Evolutionary conservation across 129 eudicot genomes (phyloP).

Genomic region (Artemisia argyi): DNA sequence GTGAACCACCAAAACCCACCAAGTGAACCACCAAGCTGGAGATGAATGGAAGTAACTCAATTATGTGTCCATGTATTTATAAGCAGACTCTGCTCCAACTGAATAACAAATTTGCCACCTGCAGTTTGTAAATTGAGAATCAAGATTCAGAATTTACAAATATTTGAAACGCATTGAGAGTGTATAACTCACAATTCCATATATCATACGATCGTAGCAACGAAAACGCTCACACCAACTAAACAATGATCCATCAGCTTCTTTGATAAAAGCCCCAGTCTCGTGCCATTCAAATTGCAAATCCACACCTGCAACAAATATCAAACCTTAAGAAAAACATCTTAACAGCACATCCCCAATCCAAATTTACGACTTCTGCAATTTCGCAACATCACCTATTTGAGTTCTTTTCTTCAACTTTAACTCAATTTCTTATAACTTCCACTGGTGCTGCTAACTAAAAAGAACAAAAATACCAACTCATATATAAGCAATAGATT

Average conservation of each 20-base stretch:
- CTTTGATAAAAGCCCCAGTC: constrained; percentile 68
- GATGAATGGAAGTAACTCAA: too few species aligned
- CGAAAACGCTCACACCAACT: constrained; percentile 91
- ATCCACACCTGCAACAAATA: constrained; percentile 74
- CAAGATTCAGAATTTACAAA: too few species aligned
- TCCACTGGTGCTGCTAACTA: constrained; percentile 89
- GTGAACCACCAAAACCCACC: too few species aligned
- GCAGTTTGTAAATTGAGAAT: too few species aligned
- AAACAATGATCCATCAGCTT: constrained; percentile 89
- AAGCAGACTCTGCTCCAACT: too few species aligned
- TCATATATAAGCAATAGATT: constrained; percentile 1
- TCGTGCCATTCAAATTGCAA: constrained; percentile 87
- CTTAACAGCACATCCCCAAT: background rate
- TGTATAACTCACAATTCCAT: constrained; percentile 65
- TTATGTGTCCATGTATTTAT: too few species aligned
- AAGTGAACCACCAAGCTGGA: too few species aligned
- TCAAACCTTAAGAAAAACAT: constrained; percentile 6
- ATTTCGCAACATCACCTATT: constrained; percentile 47
- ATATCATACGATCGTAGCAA: constrained; percentile 74
- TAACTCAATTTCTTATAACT: constrained; percentile 63
- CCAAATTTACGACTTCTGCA: background rate
- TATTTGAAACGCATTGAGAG: too few species aligned
- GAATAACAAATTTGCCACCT: too few species aligned
- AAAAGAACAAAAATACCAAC: background rate
- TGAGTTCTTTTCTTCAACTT: constrained; percentile 73